A percentile compares a stretch with the other conserved stretches of the same genome.
Evolutionary conservation across 768 basidiomycete species (phyloP).

Genomic region (Tubosaeta sp.): DNA sequence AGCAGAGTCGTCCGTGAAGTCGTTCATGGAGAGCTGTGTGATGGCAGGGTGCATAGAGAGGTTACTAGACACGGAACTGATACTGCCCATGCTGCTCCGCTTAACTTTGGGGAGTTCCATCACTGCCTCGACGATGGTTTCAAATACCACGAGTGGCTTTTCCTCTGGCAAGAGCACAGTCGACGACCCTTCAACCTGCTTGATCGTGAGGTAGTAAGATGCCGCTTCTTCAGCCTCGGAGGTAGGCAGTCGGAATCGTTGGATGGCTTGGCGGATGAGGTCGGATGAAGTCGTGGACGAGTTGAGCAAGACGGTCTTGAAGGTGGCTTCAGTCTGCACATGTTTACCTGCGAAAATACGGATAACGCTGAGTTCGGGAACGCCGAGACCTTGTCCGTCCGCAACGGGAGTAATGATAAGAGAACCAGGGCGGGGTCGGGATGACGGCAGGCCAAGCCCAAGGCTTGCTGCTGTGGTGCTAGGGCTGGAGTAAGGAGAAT

Average conservation of each 20-base stretch:
- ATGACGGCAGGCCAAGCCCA: conserved; percentile 44
- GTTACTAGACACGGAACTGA: conserved; percentile 90
- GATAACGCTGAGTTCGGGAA: conserved; percentile 88
- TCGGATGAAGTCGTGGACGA: conserved; percentile 79
- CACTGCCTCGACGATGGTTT: conserved; percentile 77
- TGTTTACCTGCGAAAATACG: conserved; percentile 93
- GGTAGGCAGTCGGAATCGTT: conserved; percentile 81
- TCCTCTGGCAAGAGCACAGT: conserved; percentile 69
- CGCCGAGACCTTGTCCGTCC: conserved; percentile 56
- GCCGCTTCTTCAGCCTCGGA: conserved; percentile 49
- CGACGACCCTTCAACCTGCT: conserved; percentile 85
- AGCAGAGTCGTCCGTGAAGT: conserved; percentile 94
- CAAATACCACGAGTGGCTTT: conserved; percentile 86
- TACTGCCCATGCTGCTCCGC: conserved; percentile 88
- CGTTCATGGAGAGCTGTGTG: conserved; percentile 90
- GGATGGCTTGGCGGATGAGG: conserved; percentile 87
- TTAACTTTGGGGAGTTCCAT: conserved; percentile 84
- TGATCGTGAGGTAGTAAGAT: conserved; percentile 87
- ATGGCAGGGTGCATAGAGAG: conserved; percentile 95
- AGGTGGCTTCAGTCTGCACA: conserved; percentile 91
- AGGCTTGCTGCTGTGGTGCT: conserved; percentile 39
- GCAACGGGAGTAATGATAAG: conserved; percentile 61
- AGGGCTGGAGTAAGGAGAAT: conserved; percentile 39
- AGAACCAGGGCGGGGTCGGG: conserved; percentile 71
- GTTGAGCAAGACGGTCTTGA: conserved; percentile 95